Percentiles rank a stretch among this genome's conserved stretches.
These are phyloP conservation scores for Kondoa malvinella DNA, from an alignment of 768 basidiomycete species.

Conservation along the genomic window DNA sequence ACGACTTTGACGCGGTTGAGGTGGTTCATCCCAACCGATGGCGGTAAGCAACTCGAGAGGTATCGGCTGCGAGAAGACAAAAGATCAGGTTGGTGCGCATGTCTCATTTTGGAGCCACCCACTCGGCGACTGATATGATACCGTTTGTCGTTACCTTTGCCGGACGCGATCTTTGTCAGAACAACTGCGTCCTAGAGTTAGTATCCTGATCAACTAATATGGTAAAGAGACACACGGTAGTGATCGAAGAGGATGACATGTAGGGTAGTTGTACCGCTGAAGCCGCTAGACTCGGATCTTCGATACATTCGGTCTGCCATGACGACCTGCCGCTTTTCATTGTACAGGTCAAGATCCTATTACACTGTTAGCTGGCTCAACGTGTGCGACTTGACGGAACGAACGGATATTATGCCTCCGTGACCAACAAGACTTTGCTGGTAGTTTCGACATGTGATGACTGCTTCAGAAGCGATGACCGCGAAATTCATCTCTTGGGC, in stretches of 20 bases:
- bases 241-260: slow-evolving; percentile 87
- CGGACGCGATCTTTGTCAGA: slow-evolving; percentile 60
- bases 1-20: slow-evolving; percentile 42
- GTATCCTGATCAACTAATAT: slow-evolving; percentile 4
- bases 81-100: background rate
- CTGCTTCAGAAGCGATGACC: background rate
- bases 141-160: slow-evolving; percentile 51
- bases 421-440: background rate
- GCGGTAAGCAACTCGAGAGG: slow-evolving; percentile 60
- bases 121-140: slow-evolving; percentile 69
- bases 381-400: background rate
- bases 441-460: slow-evolving; percentile 4
- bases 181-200: slow-evolving; percentile 43
- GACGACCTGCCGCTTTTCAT: slow-evolving; percentile 65
- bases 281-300: slow-evolving; percentile 63
- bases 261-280: slow-evolving; percentile 77
- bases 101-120: slow-evolving; percentile 24
- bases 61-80: slow-evolving; percentile 56
- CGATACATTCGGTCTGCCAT: slow-evolving; percentile 66
- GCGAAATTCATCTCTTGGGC: slow-evolving; percentile 21
- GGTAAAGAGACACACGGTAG: slow-evolving; percentile 37
- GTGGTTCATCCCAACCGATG: slow-evolving; percentile 20
- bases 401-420: background rate
- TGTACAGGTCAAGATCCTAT: slow-evolving; percentile 73
- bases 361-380: slow-evolving; percentile 1